Percentiles rank a stretch among this genome's conserved stretches.
phyloP scores from a whole-genome alignment of 192 early-diverging fungal species.

The Irineochytrium annulatum region DNA sequence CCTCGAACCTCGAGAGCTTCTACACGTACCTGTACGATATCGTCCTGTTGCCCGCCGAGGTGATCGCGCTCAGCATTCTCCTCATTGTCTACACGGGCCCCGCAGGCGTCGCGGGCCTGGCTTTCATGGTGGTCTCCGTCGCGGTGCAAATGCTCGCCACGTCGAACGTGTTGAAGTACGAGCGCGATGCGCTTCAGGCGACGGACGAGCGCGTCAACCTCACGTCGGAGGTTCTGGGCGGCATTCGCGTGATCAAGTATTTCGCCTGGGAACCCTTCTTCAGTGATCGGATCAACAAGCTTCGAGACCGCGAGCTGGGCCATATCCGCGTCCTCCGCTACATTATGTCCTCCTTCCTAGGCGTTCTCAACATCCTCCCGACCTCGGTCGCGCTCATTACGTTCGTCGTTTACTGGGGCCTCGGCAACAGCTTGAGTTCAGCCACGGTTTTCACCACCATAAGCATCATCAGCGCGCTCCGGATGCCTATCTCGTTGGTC shows the following conservation, averaged over 20 bases:
- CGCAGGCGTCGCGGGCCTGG: slow-evolving; percentile 48
- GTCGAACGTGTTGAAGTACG: slow-evolving; percentile 27
- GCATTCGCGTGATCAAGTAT: slow-evolving; percentile 76
- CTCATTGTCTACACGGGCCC: slow-evolving; percentile 35
- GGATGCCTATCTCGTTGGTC: slow-evolving; percentile 8
- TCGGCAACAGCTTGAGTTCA: slow-evolving; percentile 3
- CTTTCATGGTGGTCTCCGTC: slow-evolving; percentile 33
- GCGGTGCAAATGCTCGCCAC: slow-evolving; percentile 43
- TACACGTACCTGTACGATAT: slow-evolving; percentile 18
- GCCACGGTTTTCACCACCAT: slow-evolving; percentile 8
- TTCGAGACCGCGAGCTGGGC: slow-evolving; percentile 40
- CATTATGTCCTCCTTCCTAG: slow-evolving; percentile 51
- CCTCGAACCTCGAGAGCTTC: slow-evolving; percentile 16
- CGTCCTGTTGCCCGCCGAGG: slow-evolving; percentile 50
- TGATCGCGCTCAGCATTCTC: slow-evolving; percentile 55
- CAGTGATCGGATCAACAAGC: slow-evolving; percentile 52
- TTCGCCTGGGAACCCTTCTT: slow-evolving; percentile 68
- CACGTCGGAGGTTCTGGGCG: slow-evolving; percentile 62
- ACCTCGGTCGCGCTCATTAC: not conserved
- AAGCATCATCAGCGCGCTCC: not conserved
- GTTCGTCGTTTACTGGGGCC: not conserved
- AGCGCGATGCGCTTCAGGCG: slow-evolving; percentile 44
- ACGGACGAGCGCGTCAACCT: slow-evolving; percentile 72
- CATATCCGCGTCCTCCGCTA: slow-evolving; percentile 30
- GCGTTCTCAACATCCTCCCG: slow-evolving; percentile 45